Conservation (phyloP, 495 filamentous ascomycete genomes). For the Glonium stellatum region DNA sequence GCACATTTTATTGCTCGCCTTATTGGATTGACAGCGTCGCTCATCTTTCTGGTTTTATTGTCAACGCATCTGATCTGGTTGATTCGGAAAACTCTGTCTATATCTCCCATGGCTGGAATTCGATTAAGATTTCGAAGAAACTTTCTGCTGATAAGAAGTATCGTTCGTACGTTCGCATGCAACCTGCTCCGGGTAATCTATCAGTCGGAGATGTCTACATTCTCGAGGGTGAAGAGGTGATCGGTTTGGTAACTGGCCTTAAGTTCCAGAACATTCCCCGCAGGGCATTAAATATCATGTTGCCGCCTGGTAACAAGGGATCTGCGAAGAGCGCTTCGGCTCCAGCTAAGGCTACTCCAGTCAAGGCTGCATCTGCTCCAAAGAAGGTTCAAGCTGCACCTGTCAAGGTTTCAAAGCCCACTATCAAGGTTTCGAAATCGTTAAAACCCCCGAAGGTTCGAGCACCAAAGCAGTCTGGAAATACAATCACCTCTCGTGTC, state of each 20-base stretch:
- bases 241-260: slow-evolving; percentile 37
- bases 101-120: slow-evolving; percentile 41
- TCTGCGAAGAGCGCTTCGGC: neutral
- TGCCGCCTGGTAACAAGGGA: slow-evolving; percentile 32
- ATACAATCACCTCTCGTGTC: slow-evolving; percentile 34
- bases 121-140: slow-evolving; percentile 35
- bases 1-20: slow-evolving; percentile 39
- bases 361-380: slow-evolving; percentile 14
- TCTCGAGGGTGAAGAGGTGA: slow-evolving; percentile 38
- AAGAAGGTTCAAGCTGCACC: slow-evolving; percentile 4
- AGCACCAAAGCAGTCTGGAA: slow-evolving; percentile 24
- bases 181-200: slow-evolving; percentile 37
- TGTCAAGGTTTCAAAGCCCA: slow-evolving; percentile 19
- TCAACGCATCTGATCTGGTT: slow-evolving; percentile 45
- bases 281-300: slow-evolving; percentile 37
- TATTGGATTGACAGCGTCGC: slow-evolving; percentile 46
- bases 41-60: slow-evolving; percentile 49
- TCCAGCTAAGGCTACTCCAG: slow-evolving; percentile 16
- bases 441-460: slow-evolving; percentile 14
- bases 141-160: slow-evolving; percentile 37
- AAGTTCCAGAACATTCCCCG: slow-evolving; percentile 44
- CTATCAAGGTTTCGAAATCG: slow-evolving; percentile 21
- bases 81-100: slow-evolving; percentile 45
- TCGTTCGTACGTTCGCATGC: slow-evolving; percentile 41
- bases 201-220: slow-evolving; percentile 42